Conservation (phyloP, 352 stramenopile genomes). For the Hyaloperonospora arabidopsidis region DNA sequence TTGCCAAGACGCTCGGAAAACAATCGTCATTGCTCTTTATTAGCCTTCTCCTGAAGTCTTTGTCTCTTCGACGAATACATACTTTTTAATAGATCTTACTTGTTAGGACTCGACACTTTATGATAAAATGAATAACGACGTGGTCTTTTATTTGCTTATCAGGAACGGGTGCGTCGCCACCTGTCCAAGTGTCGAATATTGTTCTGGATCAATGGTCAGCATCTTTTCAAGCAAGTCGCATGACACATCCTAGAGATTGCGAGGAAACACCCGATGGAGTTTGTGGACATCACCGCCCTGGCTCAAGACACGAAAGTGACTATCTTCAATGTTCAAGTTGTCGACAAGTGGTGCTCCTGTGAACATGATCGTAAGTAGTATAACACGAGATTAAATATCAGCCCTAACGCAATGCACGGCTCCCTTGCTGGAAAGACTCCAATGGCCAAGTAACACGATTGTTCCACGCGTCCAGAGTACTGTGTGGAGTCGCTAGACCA, state of each 20-base stretch:
- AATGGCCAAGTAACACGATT: conserved; percentile 59
- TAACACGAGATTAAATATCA: conserved; percentile 56
- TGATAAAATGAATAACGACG: too few species aligned
- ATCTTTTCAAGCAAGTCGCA: conserved; percentile 27
- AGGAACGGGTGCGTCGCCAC: conserved; percentile 35
- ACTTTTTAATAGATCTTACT: too few species aligned
- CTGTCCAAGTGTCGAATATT: conserved; percentile 33
- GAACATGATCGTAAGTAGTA: conserved; percentile 58
- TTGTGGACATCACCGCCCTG: conserved; percentile 31
- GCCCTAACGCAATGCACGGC: conserved; percentile 35
- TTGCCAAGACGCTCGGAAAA: too few species aligned
- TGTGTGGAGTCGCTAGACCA: conserved; percentile 29
- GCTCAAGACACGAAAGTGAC: conserved; percentile 34
- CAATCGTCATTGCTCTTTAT: too few species aligned
- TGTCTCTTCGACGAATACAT: too few species aligned
- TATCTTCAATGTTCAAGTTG: conserved; percentile 28
- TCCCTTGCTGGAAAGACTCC: conserved; percentile 43
- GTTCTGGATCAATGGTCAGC: conserved; percentile 24
- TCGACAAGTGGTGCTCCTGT: conserved; percentile 41
- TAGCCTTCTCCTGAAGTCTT: too few species aligned
- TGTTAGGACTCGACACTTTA: too few species aligned
- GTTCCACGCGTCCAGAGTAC: conserved; percentile 38
- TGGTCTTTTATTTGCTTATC: background rate
- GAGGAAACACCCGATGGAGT: conserved; percentile 38
- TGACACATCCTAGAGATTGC: conserved; percentile 15